These are phyloP conservation scores for Mesotaenium endlicherianum DNA, from an alignment of 139 green algal species.

Conservation along the genomic window DNA sequence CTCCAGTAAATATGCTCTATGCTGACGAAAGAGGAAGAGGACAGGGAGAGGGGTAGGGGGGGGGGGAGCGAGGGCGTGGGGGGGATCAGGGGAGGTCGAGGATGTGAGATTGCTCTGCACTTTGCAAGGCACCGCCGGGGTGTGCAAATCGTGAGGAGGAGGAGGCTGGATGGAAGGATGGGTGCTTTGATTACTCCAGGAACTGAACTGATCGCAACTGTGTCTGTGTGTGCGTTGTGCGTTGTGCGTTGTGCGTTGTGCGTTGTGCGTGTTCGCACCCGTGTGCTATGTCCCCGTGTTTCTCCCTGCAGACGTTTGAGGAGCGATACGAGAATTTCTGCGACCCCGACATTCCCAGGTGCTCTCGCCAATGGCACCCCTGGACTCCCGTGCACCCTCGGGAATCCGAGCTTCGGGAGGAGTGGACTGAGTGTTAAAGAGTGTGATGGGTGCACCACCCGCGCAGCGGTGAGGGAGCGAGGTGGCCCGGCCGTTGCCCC, in stretches of 20 bases:
- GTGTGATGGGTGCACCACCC: no score
- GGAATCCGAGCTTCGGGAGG: no score
- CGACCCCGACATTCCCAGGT: conserved; percentile 19
- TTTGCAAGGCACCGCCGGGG: background rate
- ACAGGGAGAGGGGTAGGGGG: background rate
- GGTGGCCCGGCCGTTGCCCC: no score
- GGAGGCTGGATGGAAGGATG: background rate
- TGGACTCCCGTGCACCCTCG: no score
- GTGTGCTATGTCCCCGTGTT: background rate
- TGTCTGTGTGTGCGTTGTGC: no score
- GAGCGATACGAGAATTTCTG: background rate
- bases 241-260: no score
- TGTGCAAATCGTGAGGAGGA: background rate
- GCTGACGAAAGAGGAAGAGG: background rate
- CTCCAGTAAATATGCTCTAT: background rate
- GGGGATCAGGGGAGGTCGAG: background rate
- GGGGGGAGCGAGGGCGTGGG: background rate
- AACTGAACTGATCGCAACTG: background rate
- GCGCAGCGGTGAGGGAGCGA: no score
- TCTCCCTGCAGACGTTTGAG: conserved; percentile 14
- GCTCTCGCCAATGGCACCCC: no score
- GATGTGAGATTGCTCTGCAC: background rate
- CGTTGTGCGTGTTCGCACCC: no score
- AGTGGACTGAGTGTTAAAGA: no score
- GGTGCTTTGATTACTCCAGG: background rate